These are phyloP conservation scores for Larix kaempferi DNA, from an alignment of 75 land plant species.

Conservation along the genomic window DNA sequence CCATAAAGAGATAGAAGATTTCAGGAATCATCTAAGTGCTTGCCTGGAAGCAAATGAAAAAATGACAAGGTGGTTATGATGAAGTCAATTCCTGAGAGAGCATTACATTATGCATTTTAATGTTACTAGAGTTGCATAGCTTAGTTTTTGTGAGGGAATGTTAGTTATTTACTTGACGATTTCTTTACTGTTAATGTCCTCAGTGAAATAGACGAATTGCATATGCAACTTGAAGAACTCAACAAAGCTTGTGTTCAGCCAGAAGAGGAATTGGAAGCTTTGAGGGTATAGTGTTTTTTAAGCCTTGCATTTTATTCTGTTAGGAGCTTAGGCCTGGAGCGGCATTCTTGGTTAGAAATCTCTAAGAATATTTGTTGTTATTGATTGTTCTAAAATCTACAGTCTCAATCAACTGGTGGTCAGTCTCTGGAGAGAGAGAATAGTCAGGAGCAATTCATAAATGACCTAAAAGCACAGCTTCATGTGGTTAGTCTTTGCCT, in stretches of 20 bases:
- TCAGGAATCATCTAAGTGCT: slow-evolving; percentile 44
- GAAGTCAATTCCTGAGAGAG: not conserved
- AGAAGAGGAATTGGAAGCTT: slow-evolving; percentile 10
- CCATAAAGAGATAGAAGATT: slow-evolving; percentile 54
- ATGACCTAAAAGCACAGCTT: slow-evolving; percentile 17
- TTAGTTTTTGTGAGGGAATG: not conserved
- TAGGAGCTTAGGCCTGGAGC: not conserved
- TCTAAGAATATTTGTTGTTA: not conserved
- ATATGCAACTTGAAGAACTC: slow-evolving; percentile 25
- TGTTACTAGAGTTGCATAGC: not conserved
- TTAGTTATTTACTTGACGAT: not conserved
- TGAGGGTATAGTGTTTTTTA: slow-evolving; percentile 22
- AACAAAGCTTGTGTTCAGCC: slow-evolving; percentile 19
- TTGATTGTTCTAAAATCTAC: slow-evolving; percentile 1
- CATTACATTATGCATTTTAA: not conserved
- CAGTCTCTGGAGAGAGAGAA: not conserved
- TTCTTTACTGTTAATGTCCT: slow-evolving; percentile 12
- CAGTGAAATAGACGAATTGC: slow-evolving; percentile 66
- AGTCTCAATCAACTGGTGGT: not conserved
- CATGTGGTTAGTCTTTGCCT: slow-evolving; percentile 20
- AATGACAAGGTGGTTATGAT: slow-evolving; percentile 41
- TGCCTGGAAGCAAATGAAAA: slow-evolving; percentile 58
- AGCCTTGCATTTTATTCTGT: not conserved
- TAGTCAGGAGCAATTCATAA: slow-evolving; percentile 10
- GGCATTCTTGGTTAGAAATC: not conserved